These are phyloP conservation scores for Huiozyma sinensis DNA, from an alignment of 805 yeast genomes.

Conservation along the genomic window DNA sequence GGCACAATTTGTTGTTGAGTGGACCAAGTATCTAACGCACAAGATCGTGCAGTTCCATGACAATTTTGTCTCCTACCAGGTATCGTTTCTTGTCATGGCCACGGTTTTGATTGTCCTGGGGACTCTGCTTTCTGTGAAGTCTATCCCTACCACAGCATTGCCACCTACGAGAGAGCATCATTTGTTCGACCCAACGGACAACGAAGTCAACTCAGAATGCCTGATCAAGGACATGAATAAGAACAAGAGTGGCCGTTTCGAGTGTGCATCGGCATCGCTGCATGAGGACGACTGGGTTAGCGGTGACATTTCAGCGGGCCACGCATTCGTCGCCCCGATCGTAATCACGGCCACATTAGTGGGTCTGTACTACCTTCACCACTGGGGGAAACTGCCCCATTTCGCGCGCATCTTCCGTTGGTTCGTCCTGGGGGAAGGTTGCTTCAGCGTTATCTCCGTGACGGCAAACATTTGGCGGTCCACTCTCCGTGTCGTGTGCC, in stretches of 20 bases:
- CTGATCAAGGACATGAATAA: slow-evolving; percentile 2
- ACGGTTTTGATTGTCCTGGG: slow-evolving; percentile 27
- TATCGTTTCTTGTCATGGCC: slow-evolving; percentile 11
- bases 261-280: background rate
- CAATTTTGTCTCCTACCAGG: background rate
- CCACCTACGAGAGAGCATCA: slow-evolving; percentile 31
- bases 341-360: slow-evolving; percentile 12
- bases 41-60: background rate
- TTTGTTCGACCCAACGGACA: slow-evolving; percentile 34
- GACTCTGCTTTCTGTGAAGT: slow-evolving; percentile 26
- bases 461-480: background rate
- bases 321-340: background rate
- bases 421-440: background rate
- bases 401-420: background rate
- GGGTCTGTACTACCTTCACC: slow-evolving; percentile 27
- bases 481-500: background rate
- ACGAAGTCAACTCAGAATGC: slow-evolving; percentile 20
- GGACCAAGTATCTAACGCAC: background rate
- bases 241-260: background rate
- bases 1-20: background rate
- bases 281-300: background rate
- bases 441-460: background rate
- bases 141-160: slow-evolving; percentile 21
- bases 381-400: background rate
- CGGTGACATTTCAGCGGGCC: background rate